phyloP scores from a whole-genome alignment of 441 rosid species.

The Aquilaria agallochum region DNA sequence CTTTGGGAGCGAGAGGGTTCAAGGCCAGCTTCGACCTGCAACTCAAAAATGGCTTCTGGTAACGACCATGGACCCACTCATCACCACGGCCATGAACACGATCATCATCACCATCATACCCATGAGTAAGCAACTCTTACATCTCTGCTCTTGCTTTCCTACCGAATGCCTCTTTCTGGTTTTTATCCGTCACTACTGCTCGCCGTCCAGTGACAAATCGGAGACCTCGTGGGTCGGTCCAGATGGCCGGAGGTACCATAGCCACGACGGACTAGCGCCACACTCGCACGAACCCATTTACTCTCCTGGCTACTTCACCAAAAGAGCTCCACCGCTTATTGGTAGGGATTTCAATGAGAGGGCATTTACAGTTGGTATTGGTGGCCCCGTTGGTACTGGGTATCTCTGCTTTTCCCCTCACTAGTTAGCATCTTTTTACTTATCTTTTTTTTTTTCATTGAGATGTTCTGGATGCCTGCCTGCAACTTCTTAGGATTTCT shows the following conservation, averaged over 20 bases:
- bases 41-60: constrained; percentile 52
- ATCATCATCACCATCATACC: constrained; percentile 22
- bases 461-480: background rate
- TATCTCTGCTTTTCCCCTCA: constrained; percentile 21
- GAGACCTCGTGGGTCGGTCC: constrained; percentile 60
- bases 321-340: constrained; percentile 81
- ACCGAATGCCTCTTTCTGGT: background rate
- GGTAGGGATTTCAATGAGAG: constrained; percentile 80
- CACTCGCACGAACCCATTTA: constrained; percentile 97
- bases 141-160: constrained; percentile 5
- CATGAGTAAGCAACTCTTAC: constrained; percentile 29
- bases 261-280: constrained; percentile 96
- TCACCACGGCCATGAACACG: constrained; percentile 9
- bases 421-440: background rate
- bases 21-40: no score
- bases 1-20: no score
- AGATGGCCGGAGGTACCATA: constrained; percentile 83
- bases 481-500: background rate
- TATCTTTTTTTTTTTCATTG: background rate
- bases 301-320: constrained; percentile 90
- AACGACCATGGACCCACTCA: constrained; percentile 22
- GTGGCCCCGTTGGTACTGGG: constrained; percentile 99
- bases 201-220: constrained; percentile 22
- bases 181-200: background rate
- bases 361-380: constrained; percentile 96